These are phyloP conservation scores for Macaranga tanarius DNA, from an alignment of 441 rosid genomes.

Conservation along the genomic window DNA sequence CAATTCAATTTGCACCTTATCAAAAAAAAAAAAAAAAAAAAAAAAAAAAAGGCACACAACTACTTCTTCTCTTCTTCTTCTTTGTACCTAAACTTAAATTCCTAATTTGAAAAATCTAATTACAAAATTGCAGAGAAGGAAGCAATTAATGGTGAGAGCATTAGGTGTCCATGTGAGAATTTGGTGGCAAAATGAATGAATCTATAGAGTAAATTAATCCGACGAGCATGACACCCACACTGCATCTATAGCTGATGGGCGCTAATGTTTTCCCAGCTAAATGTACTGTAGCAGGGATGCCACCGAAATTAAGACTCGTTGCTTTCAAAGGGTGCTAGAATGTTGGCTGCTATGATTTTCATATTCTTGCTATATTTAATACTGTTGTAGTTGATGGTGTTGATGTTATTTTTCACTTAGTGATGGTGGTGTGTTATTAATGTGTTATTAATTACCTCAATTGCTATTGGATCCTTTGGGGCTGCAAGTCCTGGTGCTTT, in stretches of 20 bases:
- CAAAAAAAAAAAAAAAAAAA: no score
- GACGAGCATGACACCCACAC: conserved; percentile 92
- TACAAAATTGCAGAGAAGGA: no score
- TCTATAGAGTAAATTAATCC: conserved; percentile 72
- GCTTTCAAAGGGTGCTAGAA: conserved; percentile 75
- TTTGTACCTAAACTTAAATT: no score
- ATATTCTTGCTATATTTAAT: conserved; percentile 84
- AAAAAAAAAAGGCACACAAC: no score
- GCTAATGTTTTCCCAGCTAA: conserved; percentile 52
- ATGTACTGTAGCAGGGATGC: conserved; percentile 74
- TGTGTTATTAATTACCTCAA: conserved; percentile 71
- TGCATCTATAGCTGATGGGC: conserved; percentile 73
- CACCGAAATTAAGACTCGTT: conserved; percentile 72
- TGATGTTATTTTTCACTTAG: conserved; percentile 75
- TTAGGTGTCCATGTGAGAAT: no score
- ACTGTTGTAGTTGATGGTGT: conserved; percentile 79
- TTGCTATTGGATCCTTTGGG: conserved; percentile 80
- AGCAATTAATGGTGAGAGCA: no score
- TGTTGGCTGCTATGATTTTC: conserved; percentile 66
- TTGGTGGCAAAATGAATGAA: conserved; percentile 61
- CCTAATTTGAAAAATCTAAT: no score
- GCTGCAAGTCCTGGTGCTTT: conserved; percentile 68
- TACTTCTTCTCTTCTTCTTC: no score
- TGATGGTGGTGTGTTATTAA: conserved; percentile 90
- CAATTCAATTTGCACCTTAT: no score